Base-by-base conservation (phyloP, 228 moss, liverwort and hornwort species). In the Sphagnum fallax region DNA sequence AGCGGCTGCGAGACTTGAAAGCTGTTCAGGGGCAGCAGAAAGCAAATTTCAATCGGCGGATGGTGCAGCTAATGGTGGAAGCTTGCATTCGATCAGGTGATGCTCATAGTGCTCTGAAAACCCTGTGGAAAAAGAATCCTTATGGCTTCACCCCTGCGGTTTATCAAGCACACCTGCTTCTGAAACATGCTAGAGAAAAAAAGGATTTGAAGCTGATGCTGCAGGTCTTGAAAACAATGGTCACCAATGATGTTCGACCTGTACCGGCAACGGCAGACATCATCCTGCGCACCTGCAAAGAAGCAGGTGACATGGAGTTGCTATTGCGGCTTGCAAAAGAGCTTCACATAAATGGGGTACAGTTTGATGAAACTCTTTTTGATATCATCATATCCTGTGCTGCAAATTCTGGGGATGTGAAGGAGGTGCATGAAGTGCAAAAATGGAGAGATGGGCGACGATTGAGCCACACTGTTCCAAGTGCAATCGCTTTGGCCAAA, bases 1-100 rank as follows among this genome's bases (percentile, higher is more conserved):
- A 83, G 16, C 83, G 82, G 49, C 60, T 98, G 77, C 84, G 97
- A 52, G 80, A 79, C 18, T 72, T 93, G 83, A 98, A 83, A 75
- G 93, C 97, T 66, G 93, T 91, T 32, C 91, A 93, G 79, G 87
- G 93, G 51, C 83, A 76, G 65, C 97, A 98, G 83, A 82, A 81
- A 73, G 74, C 77, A 62, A 98, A 98, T 81, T 87, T 85, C 52
- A 72, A 77, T 53, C 73, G 75, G n/a, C 77, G 77, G 6, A 65
- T 90, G 12, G 77, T 89, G 6, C 75, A 87, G 74, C 64, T 88
- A 67, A 84, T 93, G 74, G 81, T 85, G 72, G 84, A 98, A 71
- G 90, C 93, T 64, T 98, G 93, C 73, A 73, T 98, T 63, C 80
- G 89, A 60, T 79, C 83, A 0, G 84, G 88, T 48, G 88, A 90